phyloP scores from a whole-genome alignment of 805 yeast genomes.

The Vanderwaltozyma polyspora region DNA sequence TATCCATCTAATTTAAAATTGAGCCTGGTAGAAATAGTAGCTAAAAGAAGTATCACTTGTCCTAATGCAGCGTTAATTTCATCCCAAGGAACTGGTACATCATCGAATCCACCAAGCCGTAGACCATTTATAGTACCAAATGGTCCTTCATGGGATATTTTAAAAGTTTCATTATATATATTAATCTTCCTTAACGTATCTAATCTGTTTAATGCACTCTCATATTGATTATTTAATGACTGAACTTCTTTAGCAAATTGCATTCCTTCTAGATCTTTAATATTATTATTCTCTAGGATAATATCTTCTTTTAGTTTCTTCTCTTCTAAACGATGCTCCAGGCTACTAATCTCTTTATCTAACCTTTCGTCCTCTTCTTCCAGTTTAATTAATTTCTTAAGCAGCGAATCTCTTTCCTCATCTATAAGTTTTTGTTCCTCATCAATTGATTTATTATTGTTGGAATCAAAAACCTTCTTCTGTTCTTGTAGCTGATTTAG shows the following conservation, averaged over 20 bases:
- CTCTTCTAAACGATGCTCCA: slow-evolving; percentile 38
- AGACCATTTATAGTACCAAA: slow-evolving; percentile 84
- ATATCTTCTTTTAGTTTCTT: slow-evolving; percentile 39
- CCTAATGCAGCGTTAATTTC: slow-evolving; percentile 91
- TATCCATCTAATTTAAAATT: slow-evolving; percentile 47
- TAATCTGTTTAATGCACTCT: slow-evolving; percentile 49
- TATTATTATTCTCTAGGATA: slow-evolving; percentile 37
- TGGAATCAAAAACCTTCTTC: slow-evolving; percentile 37
- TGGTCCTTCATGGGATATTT: slow-evolving; percentile 72
- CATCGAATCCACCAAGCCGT: slow-evolving; percentile 59
- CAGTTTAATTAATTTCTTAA: slow-evolving; percentile 15
- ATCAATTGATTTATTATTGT: slow-evolving; percentile 10
- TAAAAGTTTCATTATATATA: slow-evolving; percentile 73
- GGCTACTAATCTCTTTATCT: slow-evolving; percentile 32
- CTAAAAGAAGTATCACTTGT: slow-evolving; percentile 58
- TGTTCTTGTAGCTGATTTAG: slow-evolving; percentile 56
- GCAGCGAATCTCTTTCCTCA: slow-evolving; percentile 14
- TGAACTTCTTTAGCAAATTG: slow-evolving; percentile 46
- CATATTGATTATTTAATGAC: slow-evolving; percentile 52
- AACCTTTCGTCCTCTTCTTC: slow-evolving; percentile 32
- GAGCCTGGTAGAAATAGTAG: slow-evolving; percentile 50
- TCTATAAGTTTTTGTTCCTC: slow-evolving; percentile 28
- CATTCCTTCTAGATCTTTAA: slow-evolving; percentile 40
- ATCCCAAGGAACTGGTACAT: slow-evolving; percentile 65
- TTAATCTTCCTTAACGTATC: slow-evolving; percentile 66